phyloP scores from a whole-genome alignment of 2,329 filamentous ascomycete species.

The Paecilomyces dactylethromorphus region DNA sequence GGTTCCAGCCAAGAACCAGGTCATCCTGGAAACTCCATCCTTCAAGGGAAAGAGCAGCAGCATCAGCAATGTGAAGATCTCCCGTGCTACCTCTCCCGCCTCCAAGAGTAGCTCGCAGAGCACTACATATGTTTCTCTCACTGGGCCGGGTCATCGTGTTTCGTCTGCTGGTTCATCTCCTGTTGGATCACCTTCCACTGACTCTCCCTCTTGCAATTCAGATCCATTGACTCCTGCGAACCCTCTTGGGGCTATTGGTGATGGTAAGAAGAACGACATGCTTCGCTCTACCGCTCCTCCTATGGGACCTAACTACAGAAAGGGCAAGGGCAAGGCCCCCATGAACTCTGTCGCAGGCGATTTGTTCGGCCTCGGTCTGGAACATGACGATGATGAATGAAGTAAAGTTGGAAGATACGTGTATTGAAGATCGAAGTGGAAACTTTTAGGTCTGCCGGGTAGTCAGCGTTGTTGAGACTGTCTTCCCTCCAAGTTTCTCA shows the following conservation, averaged over 20 bases:
- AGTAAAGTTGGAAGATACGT: background rate
- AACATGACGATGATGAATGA: background rate
- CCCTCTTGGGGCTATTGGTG: background rate
- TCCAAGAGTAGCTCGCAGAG: slow-evolving; percentile 11
- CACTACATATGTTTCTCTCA: slow-evolving; percentile 5
- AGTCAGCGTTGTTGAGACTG: background rate
- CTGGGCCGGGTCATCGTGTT: slow-evolving; percentile 4
- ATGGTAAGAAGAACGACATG: background rate
- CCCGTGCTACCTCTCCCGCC: slow-evolving; percentile 8
- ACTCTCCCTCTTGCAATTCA: slow-evolving; percentile 7
- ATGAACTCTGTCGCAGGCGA: background rate
- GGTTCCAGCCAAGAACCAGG: slow-evolving; percentile 1
- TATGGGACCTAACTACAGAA: background rate
- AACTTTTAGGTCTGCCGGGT: background rate
- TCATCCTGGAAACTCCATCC: slow-evolving; percentile 3
- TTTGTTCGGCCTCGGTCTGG: background rate
- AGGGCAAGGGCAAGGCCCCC: background rate
- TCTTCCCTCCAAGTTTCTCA: background rate
- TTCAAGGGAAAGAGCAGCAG: slow-evolving; percentile 6
- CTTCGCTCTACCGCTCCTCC: background rate
- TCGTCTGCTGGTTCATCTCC: slow-evolving; percentile 13
- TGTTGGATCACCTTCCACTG: slow-evolving; percentile 11
- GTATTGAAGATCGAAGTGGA: background rate
- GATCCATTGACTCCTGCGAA: background rate
- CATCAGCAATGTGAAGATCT: slow-evolving; percentile 2